Percentiles rank a stretch among this genome's conserved stretches.
Evolutionary conservation across 208 protist species (phyloP).

Genomic region (Acanthamoeba sp.): DNA sequence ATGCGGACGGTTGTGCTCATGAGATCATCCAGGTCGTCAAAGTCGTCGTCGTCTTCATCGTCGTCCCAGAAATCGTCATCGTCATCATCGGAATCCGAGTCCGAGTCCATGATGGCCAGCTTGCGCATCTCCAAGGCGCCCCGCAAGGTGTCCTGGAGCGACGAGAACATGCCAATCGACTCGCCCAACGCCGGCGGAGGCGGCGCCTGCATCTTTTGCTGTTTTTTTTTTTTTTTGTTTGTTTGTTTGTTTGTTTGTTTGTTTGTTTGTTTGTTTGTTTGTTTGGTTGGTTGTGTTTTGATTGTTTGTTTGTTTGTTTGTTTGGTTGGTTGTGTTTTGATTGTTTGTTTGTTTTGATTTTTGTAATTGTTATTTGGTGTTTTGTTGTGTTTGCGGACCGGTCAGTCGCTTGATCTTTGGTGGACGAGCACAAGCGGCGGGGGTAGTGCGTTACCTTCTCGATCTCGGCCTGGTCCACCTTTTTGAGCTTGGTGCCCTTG

Average conservation of each 20-base stretch:
- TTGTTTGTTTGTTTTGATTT: too few relatives aligned
- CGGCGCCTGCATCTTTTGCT: neutral
- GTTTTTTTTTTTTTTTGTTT: neutral
- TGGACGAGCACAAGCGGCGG: too few relatives aligned
- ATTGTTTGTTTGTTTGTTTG: too few relatives aligned
- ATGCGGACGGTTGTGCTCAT: neutral
- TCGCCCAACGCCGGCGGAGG: slow-evolving; percentile 6
- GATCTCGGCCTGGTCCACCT: slow-evolving; percentile 3
- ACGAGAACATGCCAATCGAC: neutral
- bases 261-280: too few relatives aligned
- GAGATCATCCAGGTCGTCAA: slow-evolving; percentile 5
- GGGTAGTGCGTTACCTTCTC: neutral
- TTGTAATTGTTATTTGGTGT: too few relatives aligned
- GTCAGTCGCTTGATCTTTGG: too few relatives aligned
- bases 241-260: too few relatives aligned
- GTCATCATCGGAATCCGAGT: neutral
- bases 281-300: too few relatives aligned
- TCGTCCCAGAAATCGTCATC: slow-evolving; percentile 35
- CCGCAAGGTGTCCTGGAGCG: slow-evolving; percentile 17
- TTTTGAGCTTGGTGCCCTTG: slow-evolving; percentile 31
- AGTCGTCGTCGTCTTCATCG: neutral
- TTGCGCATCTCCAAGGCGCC: slow-evolving; percentile 10
- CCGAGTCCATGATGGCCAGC: slow-evolving; percentile 37
- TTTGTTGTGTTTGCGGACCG: too few relatives aligned
- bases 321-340: too few relatives aligned